phyloP scores from a whole-genome alignment of 306 rosid species.

The Cicer pinnatifidum region DNA sequence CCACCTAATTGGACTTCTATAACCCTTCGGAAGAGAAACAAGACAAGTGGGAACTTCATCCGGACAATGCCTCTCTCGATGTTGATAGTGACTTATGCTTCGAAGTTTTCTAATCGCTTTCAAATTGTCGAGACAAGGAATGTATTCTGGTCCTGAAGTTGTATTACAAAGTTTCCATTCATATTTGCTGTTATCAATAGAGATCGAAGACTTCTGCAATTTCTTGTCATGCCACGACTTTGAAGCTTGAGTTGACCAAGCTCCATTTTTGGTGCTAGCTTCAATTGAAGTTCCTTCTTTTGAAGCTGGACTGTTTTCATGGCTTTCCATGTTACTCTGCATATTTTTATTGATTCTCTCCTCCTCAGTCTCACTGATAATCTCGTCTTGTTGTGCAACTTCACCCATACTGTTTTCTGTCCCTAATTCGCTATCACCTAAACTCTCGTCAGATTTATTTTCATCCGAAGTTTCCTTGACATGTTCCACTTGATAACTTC shows the following conservation, averaged over 20 bases:
- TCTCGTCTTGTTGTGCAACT: constrained; percentile 47
- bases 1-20: constrained; percentile 70
- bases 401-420: constrained; percentile 47
- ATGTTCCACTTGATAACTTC: constrained; percentile 43
- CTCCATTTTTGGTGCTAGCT: constrained; percentile 52
- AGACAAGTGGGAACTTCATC: constrained; percentile 73
- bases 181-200: constrained; percentile 44
- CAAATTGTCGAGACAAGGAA: constrained; percentile 87
- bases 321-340: constrained; percentile 37
- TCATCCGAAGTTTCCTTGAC: constrained; percentile 40
- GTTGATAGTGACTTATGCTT: constrained; percentile 68
- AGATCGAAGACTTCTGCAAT: constrained; percentile 41
- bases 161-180: constrained; percentile 74
- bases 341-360: constrained; percentile 44
- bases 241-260: constrained; percentile 57
- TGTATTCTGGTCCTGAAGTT: constrained; percentile 82
- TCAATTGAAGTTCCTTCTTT: constrained; percentile 51
- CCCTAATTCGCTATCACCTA: constrained; percentile 40
- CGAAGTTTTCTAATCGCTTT: constrained; percentile 62
- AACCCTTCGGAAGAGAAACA: constrained; percentile 77
- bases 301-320: constrained; percentile 45
- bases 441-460: constrained; percentile 41
- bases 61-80: constrained; percentile 90
- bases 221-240: constrained; percentile 60
- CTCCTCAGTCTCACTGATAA: constrained; percentile 47